Percentiles rank a stretch among this genome's conserved stretches.
phyloP scores from a whole-genome alignment of 176 grass and related monocot species.

The Carex littledalei region DNA sequence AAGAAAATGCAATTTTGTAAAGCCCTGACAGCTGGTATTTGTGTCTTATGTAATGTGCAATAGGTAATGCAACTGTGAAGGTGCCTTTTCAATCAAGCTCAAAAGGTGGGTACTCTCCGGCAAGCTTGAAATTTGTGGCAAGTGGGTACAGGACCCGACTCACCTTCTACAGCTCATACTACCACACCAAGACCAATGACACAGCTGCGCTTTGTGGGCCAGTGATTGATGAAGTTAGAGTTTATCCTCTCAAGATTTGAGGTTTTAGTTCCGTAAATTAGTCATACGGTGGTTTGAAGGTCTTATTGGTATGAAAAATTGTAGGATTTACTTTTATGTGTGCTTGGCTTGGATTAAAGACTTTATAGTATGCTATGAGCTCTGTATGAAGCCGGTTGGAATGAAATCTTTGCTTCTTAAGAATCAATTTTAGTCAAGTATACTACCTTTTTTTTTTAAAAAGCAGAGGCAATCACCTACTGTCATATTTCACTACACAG shows the following conservation, averaged over 20 bases:
- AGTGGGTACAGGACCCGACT: conserved; percentile 41
- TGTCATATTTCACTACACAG: background rate
- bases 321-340: background rate
- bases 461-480: background rate
- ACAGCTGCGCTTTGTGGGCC: conserved; percentile 79
- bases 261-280: background rate
- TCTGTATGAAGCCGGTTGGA: conserved; percentile 7
- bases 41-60: conserved; percentile 3
- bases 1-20: background rate
- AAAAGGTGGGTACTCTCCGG: conserved; percentile 39
- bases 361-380: background rate
- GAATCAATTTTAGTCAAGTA: background rate
- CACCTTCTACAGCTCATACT: conserved; percentile 97
- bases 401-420: background rate
- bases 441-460: too few relatives aligned
- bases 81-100: conserved; percentile 61
- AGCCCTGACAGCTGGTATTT: background rate
- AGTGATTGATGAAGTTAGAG: conserved; percentile 73
- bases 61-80: conserved; percentile 60
- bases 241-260: conserved; percentile 54
- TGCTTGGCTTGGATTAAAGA: background rate
- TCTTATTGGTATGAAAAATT: background rate
- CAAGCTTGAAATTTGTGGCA: conserved; percentile 56
- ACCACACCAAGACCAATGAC: conserved; percentile 70
- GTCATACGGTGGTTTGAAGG: background rate